Conservation (phyloP, 345 rosid species). For the Bretschneidera sinensis region DNA sequence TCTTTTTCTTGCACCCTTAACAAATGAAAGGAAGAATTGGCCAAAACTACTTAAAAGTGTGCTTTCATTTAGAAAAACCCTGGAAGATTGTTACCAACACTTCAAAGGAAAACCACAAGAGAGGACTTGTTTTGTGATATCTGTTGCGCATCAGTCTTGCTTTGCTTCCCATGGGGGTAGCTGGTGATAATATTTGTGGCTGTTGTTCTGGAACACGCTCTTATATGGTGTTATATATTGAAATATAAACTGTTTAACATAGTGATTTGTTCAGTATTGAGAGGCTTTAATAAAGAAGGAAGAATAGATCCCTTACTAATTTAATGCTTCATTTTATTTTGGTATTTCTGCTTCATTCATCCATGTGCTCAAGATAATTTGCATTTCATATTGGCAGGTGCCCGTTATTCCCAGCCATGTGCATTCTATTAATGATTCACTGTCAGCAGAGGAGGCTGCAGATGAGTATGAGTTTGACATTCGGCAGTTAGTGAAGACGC, state of each 20-base stretch:
- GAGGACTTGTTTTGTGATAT: neutral
- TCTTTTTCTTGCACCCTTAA: neutral
- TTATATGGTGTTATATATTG: neutral
- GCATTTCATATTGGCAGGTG: conserved; percentile 40
- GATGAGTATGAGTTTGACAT: conserved; percentile 64
- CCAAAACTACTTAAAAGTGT: neutral
- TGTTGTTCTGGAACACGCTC: neutral
- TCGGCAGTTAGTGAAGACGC: conserved; percentile 64
- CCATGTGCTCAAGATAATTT: neutral
- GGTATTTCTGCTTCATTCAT: neutral
- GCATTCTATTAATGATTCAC: conserved; percentile 71
- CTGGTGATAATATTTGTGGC: neutral
- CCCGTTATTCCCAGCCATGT: conserved; percentile 71
- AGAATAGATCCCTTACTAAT: neutral
- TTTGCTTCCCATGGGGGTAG: neutral
- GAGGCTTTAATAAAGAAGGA: neutral
- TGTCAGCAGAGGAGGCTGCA: conserved; percentile 83
- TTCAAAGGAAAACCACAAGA: neutral
- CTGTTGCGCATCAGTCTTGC: neutral
- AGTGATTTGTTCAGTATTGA: neutral
- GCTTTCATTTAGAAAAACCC: neutral
- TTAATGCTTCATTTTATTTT: conserved; percentile 1
- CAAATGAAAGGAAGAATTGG: neutral
- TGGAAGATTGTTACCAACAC: neutral
- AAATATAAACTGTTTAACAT: too few relatives aligned